A percentile compares a stretch with the other conserved stretches of the same genome.
These are phyloP conservation scores for Diversispora eburnea DNA, from an alignment of 192 early-diverging fungal genomes.

Conservation along the genomic window DNA sequence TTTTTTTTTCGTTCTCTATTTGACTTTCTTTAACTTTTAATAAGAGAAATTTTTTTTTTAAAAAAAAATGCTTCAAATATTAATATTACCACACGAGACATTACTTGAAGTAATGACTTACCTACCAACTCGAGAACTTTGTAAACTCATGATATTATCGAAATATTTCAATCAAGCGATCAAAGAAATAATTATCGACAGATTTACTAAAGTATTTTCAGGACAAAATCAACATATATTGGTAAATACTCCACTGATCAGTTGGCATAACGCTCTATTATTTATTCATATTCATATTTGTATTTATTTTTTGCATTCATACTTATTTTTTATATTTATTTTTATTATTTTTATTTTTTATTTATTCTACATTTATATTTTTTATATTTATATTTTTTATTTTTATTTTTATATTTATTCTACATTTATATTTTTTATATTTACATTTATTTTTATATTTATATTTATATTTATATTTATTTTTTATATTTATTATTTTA, in stretches of 20 bases:
- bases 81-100: constrained; percentile 5
- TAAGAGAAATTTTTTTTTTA: too few species aligned
- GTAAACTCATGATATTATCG: constrained; percentile 1
- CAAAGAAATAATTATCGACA: constrained; percentile 15
- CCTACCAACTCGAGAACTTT: constrained; percentile 11
- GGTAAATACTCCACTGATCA: background rate
- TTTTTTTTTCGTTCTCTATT: too few species aligned
- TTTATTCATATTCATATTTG: too few species aligned
- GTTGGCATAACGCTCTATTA: too few species aligned
- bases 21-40: too few species aligned
- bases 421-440: background rate
- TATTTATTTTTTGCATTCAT: too few species aligned
- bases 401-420: background rate
- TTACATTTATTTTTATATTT: background rate
- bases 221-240: constrained; percentile 4
- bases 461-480: background rate
- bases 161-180: constrained; percentile 3
- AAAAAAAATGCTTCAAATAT: background rate
- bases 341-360: too few species aligned
- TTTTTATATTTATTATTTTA: background rate
- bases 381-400: background rate
- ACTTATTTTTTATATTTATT: too few species aligned
- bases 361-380: background rate
- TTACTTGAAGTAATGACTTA: constrained; percentile 6
- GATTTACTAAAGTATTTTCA: constrained; percentile 19